Evolutionary conservation across 805 yeast genomes (phyloP), one percentile per base, ranked within the genome.

Genomic region (Nakazawaea populi): DNA sequence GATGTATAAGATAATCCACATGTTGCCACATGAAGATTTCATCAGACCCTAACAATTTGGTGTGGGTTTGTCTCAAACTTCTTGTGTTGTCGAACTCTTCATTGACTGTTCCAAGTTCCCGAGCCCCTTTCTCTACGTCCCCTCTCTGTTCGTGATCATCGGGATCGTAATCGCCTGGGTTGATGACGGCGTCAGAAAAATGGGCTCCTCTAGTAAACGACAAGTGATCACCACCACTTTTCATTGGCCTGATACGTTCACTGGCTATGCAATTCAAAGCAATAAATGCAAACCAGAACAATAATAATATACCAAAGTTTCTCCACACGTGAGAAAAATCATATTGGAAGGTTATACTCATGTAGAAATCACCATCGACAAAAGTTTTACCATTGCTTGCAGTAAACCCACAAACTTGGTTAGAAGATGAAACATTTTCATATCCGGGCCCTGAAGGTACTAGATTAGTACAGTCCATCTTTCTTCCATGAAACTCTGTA

Each of bases 1-100:
- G 71, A 4, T 79, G 79, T 56, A 85, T 77, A 36, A 72, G 74
- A 58, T 83, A 85, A 55, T 75, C 69, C 11, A 85, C 79, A 57
- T 83, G 69, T 58, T 75, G 77, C 90, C 90, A 85, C 53, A 76
- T 74, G 62, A 80, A 80, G 30, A 78, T 64, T 56, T 82, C 85
- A 51, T 66, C 60, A 1, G 73, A 68, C 42, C 70, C 73, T 40
- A 71, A 56, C 30, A 55, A 58, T n/a, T 56, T 57, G 18, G 41
- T 27, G 6, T 52, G 31, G 37, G 31, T 6, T 28, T n/a, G 44
- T 12, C 6, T 5, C 30, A 28, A 37, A 37, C 40, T 37, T 30
- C 35, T 42, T 7, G 4, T 42, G 9, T 42, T 42, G n/a, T 42
- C 35, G 9, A 30, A 3, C n/a, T 42, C 35, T 29, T 42, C 36